A percentile compares a stretch with the other conserved stretches of the same genome.
Evolutionary conservation across 2,329 filamentous ascomycete species (phyloP).

Genomic region (Knoxdaviesia proteae): DNA sequence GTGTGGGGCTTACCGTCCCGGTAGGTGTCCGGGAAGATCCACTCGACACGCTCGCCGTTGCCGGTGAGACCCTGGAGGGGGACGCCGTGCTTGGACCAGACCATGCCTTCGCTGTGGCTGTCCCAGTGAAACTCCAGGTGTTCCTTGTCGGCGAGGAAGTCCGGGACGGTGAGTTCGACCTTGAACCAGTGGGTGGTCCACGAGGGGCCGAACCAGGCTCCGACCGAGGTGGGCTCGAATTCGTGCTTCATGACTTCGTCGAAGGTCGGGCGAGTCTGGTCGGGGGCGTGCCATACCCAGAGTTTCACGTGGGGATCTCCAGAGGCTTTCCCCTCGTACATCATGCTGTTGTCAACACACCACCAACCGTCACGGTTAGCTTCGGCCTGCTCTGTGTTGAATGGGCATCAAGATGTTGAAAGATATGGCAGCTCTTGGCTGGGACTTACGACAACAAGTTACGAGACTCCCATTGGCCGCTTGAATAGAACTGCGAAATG

Average conservation of each 20-base stretch:
- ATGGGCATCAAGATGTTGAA: background rate
- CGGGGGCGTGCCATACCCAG: conserved; percentile 66
- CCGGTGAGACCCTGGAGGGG: conserved; percentile 85
- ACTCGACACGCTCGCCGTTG: conserved; percentile 71
- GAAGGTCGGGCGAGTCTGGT: conserved; percentile 64
- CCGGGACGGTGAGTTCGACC: conserved; percentile 56
- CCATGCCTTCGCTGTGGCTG: conserved; percentile 77
- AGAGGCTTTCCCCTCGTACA: conserved; percentile 44
- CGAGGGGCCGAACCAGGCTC: conserved; percentile 70
- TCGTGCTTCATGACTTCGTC: conserved; percentile 56
- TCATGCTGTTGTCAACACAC: conserved; percentile 29
- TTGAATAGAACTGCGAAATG: conserved; percentile 58
- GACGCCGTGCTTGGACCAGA: conserved; percentile 80
- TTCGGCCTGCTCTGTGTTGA: background rate
- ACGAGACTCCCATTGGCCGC: conserved; percentile 56
- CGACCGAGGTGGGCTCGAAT: conserved; percentile 55
- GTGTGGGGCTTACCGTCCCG: conserved; percentile 70
- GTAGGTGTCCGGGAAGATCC: conserved; percentile 67
- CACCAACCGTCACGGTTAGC: background rate
- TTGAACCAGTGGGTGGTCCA: conserved; percentile 99
- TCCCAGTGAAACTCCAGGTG: conserved; percentile 95
- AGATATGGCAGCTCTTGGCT: background rate
- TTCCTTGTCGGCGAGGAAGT: conserved; percentile 51
- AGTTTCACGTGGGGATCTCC: conserved; percentile 65
- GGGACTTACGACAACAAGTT: conserved; percentile 47